These are phyloP conservation scores for Spiraea crenata DNA, from an alignment of 331 rosid species.

Conservation along the genomic window DNA sequence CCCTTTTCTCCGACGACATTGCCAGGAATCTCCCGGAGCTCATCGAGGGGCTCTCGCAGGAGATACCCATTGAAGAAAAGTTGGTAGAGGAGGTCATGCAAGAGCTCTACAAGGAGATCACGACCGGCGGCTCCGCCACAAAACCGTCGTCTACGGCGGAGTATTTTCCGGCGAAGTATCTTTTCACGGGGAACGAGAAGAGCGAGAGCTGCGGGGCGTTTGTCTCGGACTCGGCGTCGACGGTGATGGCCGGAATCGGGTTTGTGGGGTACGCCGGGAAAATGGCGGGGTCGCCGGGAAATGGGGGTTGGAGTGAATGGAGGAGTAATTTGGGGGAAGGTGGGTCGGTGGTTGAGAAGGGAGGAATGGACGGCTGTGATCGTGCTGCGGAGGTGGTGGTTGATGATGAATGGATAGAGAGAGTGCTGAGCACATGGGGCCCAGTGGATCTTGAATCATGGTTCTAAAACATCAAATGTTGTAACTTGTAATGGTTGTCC, in stretches of 20 bases:
- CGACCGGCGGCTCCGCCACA: not conserved
- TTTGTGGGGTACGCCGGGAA: not conserved
- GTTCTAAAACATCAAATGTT: constrained; percentile 20
- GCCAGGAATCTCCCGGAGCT: not conserved
- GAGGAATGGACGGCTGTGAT: constrained; percentile 30
- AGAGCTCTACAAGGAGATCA: constrained; percentile 40
- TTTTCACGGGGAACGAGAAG: constrained; percentile 3
- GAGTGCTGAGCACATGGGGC: constrained; percentile 39
- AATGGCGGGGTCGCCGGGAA: not conserved
- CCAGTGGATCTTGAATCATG: constrained; percentile 36
- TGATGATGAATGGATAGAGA: constrained; percentile 57
- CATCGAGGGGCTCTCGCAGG: constrained; percentile 10
- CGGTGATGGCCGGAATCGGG: constrained; percentile 46
- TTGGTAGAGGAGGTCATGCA: constrained; percentile 40
- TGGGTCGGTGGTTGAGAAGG: constrained; percentile 8
- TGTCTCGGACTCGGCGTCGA: constrained; percentile 40
- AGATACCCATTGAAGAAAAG: constrained; percentile 32
- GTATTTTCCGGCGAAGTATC: not conserved
- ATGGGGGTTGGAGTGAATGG: not conserved
- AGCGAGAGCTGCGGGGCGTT: constrained; percentile 48
- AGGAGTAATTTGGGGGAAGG: not conserved
- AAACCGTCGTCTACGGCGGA: not conserved
- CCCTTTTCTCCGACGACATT: not conserved
- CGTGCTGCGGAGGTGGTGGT: constrained; percentile 14
- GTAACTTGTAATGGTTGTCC: not conserved